Percentiles rank a stretch among this genome's conserved stretches.
Evolutionary conservation across 1,284 basidiomycete genomes (phyloP).

Genomic region (Ustilago cynodontis): DNA sequence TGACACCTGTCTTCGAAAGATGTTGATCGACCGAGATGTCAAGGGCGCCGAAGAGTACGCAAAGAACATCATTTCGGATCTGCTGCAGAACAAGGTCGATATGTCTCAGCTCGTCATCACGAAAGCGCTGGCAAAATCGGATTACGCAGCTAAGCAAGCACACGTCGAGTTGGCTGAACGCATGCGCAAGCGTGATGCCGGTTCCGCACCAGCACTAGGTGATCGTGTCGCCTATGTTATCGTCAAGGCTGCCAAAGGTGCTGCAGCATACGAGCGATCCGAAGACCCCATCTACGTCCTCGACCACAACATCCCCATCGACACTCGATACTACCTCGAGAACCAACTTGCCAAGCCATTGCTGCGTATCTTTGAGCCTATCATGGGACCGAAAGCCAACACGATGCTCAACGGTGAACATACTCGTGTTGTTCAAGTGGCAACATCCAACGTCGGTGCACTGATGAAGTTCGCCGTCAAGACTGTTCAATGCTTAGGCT

Average conservation of each 20-base stretch:
- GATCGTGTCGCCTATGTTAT: conserved; percentile 70
- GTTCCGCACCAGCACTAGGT: conserved; percentile 67
- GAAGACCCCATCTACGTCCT: conserved; percentile 69
- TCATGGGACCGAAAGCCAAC: conserved; percentile 63
- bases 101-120: conserved; percentile 70
- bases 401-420: conserved; percentile 66
- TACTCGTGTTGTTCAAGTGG: conserved; percentile 67
- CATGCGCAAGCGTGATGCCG: conserved; percentile 69
- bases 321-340: conserved; percentile 69
- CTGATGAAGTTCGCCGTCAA: conserved; percentile 70
- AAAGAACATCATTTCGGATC: conserved; percentile 68
- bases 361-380: conserved; percentile 70
- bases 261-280: conserved; percentile 67
- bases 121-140: conserved; percentile 67
- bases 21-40: conserved; percentile 70
- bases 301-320: conserved; percentile 70
- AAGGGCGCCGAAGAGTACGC: conserved; percentile 67
- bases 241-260: conserved; percentile 68
- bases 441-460: conserved; percentile 66
- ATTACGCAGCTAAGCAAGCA: conserved; percentile 69
- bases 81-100: conserved; percentile 70
- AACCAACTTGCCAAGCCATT: conserved; percentile 69
- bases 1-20: conserved; percentile 69
- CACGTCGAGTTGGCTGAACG: conserved; percentile 69
- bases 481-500: conserved; percentile 66